These are phyloP conservation scores for Paecilomyces sp. DNA, from an alignment of 2,329 filamentous ascomycete genomes.

Conservation along the genomic window DNA sequence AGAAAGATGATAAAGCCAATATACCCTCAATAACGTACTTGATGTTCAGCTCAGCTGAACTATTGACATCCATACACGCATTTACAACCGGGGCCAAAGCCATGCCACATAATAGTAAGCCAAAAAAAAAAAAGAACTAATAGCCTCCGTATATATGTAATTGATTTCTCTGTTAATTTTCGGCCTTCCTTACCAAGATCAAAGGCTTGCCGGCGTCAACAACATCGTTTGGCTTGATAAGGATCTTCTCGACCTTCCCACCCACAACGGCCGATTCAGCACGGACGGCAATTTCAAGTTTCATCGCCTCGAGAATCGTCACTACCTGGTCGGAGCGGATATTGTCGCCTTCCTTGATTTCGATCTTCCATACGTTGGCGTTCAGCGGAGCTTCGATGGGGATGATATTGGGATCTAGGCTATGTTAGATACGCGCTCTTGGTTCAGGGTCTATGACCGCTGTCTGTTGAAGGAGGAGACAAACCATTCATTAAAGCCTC, in stretches of 20 bases:
- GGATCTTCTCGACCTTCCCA: constrained; percentile 30
- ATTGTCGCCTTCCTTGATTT: constrained; percentile 35
- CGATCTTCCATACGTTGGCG: constrained; percentile 50
- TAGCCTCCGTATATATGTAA: no score
- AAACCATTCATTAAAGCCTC: constrained; percentile 42
- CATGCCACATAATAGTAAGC: no score
- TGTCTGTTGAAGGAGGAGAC: constrained; percentile 4
- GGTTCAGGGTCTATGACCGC: not conserved
- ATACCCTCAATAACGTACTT: not conserved
- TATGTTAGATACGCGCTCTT: not conserved
- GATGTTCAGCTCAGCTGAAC: not conserved
- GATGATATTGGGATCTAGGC: constrained; percentile 27
- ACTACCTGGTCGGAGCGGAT: constrained; percentile 38
- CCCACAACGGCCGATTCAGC: constrained; percentile 19
- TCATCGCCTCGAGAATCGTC: constrained; percentile 50
- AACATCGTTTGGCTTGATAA: constrained; percentile 33
- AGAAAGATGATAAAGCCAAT: no score
- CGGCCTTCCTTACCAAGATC: constrained; percentile 17
- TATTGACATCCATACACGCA: not conserved
- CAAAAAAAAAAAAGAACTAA: not conserved
- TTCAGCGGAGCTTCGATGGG: constrained; percentile 38
- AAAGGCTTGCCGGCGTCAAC: constrained; percentile 23
- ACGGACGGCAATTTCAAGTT: constrained; percentile 47
- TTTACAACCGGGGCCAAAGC: not conserved
- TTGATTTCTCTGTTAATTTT: not conserved